These are phyloP conservation scores for Scutellaria baicalensis DNA, from an alignment of 257 asterid species.

Conservation along the genomic window DNA sequence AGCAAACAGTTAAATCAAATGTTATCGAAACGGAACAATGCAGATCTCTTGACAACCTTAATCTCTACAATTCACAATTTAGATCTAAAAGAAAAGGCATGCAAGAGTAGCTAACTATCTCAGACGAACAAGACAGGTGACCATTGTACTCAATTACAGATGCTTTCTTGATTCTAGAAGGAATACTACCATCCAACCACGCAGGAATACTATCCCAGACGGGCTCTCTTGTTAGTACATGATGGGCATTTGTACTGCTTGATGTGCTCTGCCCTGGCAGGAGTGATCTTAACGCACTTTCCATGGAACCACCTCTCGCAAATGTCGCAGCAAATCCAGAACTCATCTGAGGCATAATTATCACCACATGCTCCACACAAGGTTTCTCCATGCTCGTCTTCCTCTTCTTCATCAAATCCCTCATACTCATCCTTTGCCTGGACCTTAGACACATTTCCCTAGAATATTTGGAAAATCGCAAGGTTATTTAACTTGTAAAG, in stretches of 20 bases:
- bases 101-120: conserved; percentile 6
- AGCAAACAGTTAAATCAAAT: not conserved
- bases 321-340: conserved; percentile 75
- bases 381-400: conserved; percentile 55
- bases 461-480: not conserved
- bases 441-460: conserved; percentile 39
- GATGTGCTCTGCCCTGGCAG: conserved; percentile 79
- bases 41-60: not conserved
- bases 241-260: conserved; percentile 82
- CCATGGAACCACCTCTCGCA: conserved; percentile 92
- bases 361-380: conserved; percentile 78
- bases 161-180: not conserved
- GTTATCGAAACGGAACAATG: not conserved
- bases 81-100: not conserved
- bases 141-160: conserved; percentile 5
- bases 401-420: conserved; percentile 51
- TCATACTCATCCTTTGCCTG: conserved; percentile 40
- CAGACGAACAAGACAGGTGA: conserved; percentile 6
- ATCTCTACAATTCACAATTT: conserved; percentile 19
- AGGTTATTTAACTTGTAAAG: not conserved
- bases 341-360: conserved; percentile 51
- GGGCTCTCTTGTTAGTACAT: conserved; percentile 68
- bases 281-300: conserved; percentile 77
- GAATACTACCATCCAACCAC: not conserved
- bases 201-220: conserved; percentile 22